Base-by-base conservation (phyloP, 148 eudicot species). In the Pouteria glomerata region DNA sequence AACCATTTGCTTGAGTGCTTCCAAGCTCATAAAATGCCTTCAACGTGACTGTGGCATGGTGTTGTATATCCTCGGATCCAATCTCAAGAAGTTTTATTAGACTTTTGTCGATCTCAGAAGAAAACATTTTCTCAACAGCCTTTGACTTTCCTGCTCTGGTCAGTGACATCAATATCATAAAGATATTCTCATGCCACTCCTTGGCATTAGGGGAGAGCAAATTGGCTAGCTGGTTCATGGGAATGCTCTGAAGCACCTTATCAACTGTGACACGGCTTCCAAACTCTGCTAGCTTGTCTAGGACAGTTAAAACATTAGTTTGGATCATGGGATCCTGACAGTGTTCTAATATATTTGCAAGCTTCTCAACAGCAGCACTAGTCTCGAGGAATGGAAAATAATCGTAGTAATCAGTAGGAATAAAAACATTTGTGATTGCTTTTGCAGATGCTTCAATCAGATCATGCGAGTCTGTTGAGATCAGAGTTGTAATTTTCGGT, bases 201-300 rank as follows among this genome's bases (percentile, higher is more conserved):
- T 69, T 50, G 4, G 72, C 62, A 69, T 69, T 19, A 6, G 72
- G 72, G 55, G 50, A 55, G 30, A 69, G 72, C 72, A 69, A 55
- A 34, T 69, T 48, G 21, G 62, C 72, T 3, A 69, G 31, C 33
- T 21, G 47, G 41, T 39, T 69, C 72, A 69, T 52, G 47, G 72
- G 72, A 69, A 69, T 35, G 41, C 62, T 52, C 45, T 37, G 72
- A 69, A 69, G 62, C 57, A 69, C 72, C 33, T 69, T 37, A 69
- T 69, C 62, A 11, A 55, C 50, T 33, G 72, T 53, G 19, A 0
- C 62, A 12, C 29, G 61, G 48, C 6, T 69, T 35, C 72, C 72
- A 16, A 69, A 52, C 37, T 69, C 72, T 19, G 72, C 48, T 33
- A 69, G 62, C 48, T 53, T 69, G 34, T 61, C 72, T 12, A 52